Conservation (phyloP, 176 grass and related monocot genomes). For the Leersia perrieri region DNA sequence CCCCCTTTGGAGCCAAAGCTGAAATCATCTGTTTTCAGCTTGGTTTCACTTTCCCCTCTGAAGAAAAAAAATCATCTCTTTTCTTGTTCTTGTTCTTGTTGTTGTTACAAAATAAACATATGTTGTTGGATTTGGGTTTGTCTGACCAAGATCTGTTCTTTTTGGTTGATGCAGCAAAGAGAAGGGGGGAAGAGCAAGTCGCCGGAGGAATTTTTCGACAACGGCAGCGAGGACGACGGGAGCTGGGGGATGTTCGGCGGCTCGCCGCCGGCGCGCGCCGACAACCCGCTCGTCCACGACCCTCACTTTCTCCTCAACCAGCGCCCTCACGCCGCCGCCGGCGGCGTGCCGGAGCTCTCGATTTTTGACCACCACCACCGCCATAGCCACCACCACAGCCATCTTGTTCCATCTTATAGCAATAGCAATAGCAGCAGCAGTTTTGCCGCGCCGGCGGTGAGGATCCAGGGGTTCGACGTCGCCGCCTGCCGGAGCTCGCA, state of each 20-base stretch:
- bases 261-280: conserved; percentile 65
- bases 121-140: no score
- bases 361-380: conserved; percentile 46
- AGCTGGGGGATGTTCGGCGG: conserved; percentile 45
- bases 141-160: not conserved
- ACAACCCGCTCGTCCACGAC: conserved; percentile 70
- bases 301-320: conserved; percentile 64
- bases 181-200: not conserved
- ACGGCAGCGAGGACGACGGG: not conserved
- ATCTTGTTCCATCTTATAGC: not conserved
- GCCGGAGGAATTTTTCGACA: not conserved
- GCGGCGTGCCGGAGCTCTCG: conserved; percentile 10
- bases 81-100: no score
- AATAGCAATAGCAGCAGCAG: conserved; percentile 14
- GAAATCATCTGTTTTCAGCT: no score
- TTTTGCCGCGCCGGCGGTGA: conserved; percentile 65
- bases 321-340: conserved; percentile 4
- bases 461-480: conserved; percentile 72
- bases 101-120: no score
- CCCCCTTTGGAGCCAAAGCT: no score
- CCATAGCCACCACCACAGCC: conserved; percentile 2
- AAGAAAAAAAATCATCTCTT: no score
- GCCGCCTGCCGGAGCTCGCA: conserved; percentile 53
- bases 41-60: no score
- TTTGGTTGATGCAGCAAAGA: not conserved